phyloP scores from a whole-genome alignment of 305 asterid species.

The Fraxinus dipetala region DNA sequence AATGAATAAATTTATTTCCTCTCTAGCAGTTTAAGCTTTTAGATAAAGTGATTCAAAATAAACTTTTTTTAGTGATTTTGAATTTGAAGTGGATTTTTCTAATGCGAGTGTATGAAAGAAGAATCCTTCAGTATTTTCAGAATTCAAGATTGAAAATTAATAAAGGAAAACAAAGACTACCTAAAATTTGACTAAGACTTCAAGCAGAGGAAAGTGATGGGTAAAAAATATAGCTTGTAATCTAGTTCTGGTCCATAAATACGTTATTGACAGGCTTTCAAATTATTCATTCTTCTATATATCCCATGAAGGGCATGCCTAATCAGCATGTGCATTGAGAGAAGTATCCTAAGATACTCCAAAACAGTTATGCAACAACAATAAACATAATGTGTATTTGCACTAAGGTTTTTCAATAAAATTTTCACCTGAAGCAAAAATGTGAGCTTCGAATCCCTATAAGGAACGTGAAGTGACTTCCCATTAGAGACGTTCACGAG shows the following conservation, averaged over 20 bases:
- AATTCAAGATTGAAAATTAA: neutral
- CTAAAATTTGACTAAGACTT: neutral
- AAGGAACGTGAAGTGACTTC: conserved; percentile 86
- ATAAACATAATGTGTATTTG: conserved; percentile 2
- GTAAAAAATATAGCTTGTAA: neutral
- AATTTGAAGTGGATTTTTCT: neutral
- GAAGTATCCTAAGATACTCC: neutral
- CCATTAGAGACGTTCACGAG: conserved; percentile 85
- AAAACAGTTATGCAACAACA: neutral
- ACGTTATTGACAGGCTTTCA: neutral
- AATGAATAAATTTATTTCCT: neutral
- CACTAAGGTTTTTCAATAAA: conserved; percentile 17
- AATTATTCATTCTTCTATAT: conserved; percentile 1
- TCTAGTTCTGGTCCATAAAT: neutral
- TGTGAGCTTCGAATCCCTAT: conserved; percentile 96
- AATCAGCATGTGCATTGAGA: conserved; percentile 1
- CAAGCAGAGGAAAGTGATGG: neutral
- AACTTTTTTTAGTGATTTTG: neutral
- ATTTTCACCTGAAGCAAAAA: conserved; percentile 89
- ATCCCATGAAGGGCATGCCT: neutral
- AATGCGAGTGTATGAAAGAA: conserved; percentile 1
- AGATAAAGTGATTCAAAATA: neutral
- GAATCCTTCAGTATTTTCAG: conserved; percentile 1
- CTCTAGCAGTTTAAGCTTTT: neutral
- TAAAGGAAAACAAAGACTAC: neutral